Evolutionary conservation across 441 rosid species (phyloP).

Genomic region (Hypseocharis bilobata): DNA sequence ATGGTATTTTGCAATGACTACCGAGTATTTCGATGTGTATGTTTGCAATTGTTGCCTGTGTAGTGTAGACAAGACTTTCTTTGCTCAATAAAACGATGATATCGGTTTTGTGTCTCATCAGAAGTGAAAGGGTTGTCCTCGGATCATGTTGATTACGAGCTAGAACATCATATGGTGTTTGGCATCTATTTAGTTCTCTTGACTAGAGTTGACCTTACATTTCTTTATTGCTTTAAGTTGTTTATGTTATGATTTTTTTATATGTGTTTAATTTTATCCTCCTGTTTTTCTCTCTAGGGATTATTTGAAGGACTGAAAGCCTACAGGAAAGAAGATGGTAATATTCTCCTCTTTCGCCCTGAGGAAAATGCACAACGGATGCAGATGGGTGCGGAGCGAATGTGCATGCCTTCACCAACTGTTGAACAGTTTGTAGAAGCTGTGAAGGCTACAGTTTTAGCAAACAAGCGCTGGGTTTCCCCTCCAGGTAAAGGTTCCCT

Average conservation of each 20-base stretch:
- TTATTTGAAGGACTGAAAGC: slow-evolving; percentile 70
- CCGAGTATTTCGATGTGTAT: not conserved
- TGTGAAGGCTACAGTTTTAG: slow-evolving; percentile 49
- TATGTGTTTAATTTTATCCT: not conserved
- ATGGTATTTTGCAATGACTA: not conserved
- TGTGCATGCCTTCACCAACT: slow-evolving; percentile 71
- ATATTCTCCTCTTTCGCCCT: slow-evolving; percentile 55
- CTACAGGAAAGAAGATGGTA: slow-evolving; percentile 49
- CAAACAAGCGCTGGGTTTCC: slow-evolving; percentile 72
- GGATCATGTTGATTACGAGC: not conserved
- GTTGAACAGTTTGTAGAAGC: slow-evolving; percentile 61
- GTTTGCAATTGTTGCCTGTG: not conserved
- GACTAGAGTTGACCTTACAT: not conserved
- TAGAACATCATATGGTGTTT: not conserved
- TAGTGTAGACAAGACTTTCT: not conserved
- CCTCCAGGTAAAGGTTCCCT: slow-evolving; percentile 65
- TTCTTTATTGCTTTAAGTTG: not conserved
- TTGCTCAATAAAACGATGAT: too few species aligned
- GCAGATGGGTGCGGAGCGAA: slow-evolving; percentile 63
- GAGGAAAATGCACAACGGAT: slow-evolving; percentile 61
- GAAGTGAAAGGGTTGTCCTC: not conserved
- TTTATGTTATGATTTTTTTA: not conserved
- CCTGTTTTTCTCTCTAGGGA: slow-evolving; percentile 33
- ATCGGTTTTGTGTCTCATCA: not conserved
- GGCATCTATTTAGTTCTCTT: not conserved